Evolutionary conservation across 345 rosid genomes (phyloP), one percentile per base, ranked within the genome.

Genomic region (Combretum micranthum): DNA sequence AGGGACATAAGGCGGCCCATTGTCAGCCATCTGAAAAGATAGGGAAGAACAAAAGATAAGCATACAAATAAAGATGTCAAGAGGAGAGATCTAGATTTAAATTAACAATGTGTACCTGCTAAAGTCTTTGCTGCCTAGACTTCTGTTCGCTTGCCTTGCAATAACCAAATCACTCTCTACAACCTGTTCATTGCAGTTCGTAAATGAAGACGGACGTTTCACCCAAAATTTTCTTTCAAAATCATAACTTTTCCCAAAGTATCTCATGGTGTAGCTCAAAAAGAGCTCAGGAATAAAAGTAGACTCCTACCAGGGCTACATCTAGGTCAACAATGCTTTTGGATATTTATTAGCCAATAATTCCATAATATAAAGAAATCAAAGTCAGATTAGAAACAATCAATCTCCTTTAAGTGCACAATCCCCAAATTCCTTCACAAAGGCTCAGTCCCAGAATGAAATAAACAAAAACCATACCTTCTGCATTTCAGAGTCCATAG

Each of bases 121-220:
- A 65, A 93, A 82, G 52, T 87, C 97, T 67, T 77, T 70, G 70
- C 89, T 76, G 60, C 88, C 80, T 68, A 89, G 56, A 72, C 77
- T 89, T 59, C 94, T 73, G 66, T 93, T 85, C 0, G 72, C 79
- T 77, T 87, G 96, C 63, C 96, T 89, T 32, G 86, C 90, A 15
- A 79, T 75, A 62, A 87, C 97, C 77, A 93, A 58, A 64, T 89
- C 99, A 73, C 73, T 77, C 69, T 93, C 94, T 52, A 87, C 79
- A 20, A 77, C 84, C 96, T 88, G 75, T 61, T 9, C 18, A 47
- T 50, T 23, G 37, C 20, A 25, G n/a, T 51, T 15, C 44, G 11
- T 47, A 12, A 22, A 37, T 46, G 42, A 25, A 2, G 62, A 58
- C 22, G 4, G 3, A 32, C 9, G 39, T 32, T 32, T 32, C 9